phyloP scores from a whole-genome alignment of 805 yeast species.

The Blastobotrys terrestris region DNA sequence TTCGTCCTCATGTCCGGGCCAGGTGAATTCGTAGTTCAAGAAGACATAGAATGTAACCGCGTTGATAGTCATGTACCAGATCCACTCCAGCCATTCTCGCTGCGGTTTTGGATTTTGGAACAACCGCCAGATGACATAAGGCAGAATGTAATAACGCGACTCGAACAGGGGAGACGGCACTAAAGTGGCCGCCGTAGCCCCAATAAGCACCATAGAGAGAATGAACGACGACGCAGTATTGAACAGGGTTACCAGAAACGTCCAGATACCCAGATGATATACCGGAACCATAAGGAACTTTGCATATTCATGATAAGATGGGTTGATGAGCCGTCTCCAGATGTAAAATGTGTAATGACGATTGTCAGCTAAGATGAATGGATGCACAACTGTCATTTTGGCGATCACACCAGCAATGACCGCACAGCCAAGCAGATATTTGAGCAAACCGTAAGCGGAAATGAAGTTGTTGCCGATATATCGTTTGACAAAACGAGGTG shows the following conservation, averaged over 20 bases:
- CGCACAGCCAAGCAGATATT: conserved; percentile 7
- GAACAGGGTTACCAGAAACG: conserved; percentile 27
- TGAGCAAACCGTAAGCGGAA: conserved; percentile 11
- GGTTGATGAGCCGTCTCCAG: conserved; percentile 58
- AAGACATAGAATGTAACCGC: conserved; percentile 49
- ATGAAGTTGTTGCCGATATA: conserved; percentile 36
- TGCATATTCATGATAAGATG: conserved; percentile 23
- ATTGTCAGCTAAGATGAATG: conserved; percentile 88
- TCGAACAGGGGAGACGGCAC: conserved; percentile 91
- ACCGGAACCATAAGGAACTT: conserved; percentile 52
- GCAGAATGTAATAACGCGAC: conserved; percentile 86
- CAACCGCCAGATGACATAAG: conserved; percentile 69
- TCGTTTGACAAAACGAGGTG: conserved; percentile 34
- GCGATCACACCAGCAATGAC: conserved; percentile 15
- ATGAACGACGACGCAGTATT: conserved; percentile 32
- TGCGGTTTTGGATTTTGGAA: conserved; percentile 26
- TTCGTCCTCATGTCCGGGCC: conserved; percentile 55
- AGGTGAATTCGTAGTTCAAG: conserved; percentile 52
- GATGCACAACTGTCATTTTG: conserved; percentile 64
- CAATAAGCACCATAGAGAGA: conserved; percentile 37
- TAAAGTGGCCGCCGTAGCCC: conserved; percentile 53
- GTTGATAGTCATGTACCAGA: conserved; percentile 58
- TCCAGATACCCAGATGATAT: conserved; percentile 50
- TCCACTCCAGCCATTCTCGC: conserved; percentile 45
- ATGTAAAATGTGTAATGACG: conserved; percentile 89